Evolutionary conservation across 495 filamentous ascomycete genomes (phyloP), one percentile per base, ranked within the genome.

Genomic region (Polyplosphaeria fusca): DNA sequence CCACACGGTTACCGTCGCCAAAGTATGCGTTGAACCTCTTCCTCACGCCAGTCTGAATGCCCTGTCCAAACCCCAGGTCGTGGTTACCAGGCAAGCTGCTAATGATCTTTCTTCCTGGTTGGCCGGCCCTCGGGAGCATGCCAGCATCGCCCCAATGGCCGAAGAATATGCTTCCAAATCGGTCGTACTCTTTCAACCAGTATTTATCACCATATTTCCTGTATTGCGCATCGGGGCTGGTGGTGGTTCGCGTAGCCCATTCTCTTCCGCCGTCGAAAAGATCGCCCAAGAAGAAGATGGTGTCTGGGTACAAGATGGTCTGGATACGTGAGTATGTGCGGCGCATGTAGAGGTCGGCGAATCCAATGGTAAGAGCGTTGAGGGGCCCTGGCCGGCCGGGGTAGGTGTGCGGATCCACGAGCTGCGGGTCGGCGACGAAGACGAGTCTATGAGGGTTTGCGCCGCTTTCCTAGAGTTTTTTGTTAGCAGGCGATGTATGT

Each of bases 391-490:
- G 93, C 37, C 94, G 86, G 43, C 86, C 93, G 16, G 93, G 88
- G 68, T 99, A 97, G 13, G 90, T 93, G 68, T 99, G 93, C 25
- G 92, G 89, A 72, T 99, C 94, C 64, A 96, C 89, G 28, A 99
- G 78, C 69, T 99, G 94, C n/a, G 94, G 94, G 68, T 99, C 94
- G 35, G 94, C 91, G 53, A 99, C 76, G 64, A 99, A 86, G 47
- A 86, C 81, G 51, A 96, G 76, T 67, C 86, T 89, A 71, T 97
- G 90, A 1, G 94, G 94, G 23, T 76, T 79, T 18, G 90, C 89
- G 58, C 74, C 80, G 59, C 75, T 67, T 54, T 89, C 88, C 93
- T 96, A 59, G 7, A 14, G 30, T 14, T 7, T 28, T n/a, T 40
- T 27, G 30, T 7, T 47, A 25, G n/a, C 12, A 25, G 12, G 42